Conservation (phyloP, 148 eudicot genomes). For the Rheum nobile region DNA sequence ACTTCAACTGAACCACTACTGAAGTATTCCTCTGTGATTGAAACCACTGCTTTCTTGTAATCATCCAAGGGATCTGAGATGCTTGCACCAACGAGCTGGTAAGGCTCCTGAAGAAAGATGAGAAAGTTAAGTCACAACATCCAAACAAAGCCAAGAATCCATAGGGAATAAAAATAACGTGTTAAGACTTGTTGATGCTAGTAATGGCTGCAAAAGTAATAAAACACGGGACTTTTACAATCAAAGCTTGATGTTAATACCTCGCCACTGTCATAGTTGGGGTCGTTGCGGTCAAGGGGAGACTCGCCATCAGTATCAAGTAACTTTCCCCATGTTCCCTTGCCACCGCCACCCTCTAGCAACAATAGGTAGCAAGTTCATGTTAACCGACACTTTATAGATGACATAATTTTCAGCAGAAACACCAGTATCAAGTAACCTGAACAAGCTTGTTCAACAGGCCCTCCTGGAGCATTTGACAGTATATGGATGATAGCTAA, state of each 20-base stretch:
- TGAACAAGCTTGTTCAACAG: background rate
- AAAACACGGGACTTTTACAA: background rate
- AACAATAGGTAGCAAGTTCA: background rate
- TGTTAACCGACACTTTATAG: background rate
- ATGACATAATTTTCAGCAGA: background rate
- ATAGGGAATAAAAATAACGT: conserved; percentile 1
- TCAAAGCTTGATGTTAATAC: conserved; percentile 18
- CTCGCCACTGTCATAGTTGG: conserved; percentile 95
- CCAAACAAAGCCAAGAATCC: background rate
- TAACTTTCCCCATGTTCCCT: conserved; percentile 95
- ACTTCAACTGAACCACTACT: conserved; percentile 67
- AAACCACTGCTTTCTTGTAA: conserved; percentile 84
- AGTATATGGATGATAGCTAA: background rate
- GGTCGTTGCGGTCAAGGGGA: conserved; percentile 79
- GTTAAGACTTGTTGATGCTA: background rate
- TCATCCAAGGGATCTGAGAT: conserved; percentile 86
- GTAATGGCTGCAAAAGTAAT: background rate
- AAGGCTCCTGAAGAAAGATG: conserved; percentile 57
- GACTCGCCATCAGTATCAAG: conserved; percentile 76
- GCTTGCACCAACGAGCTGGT: conserved; percentile 68
- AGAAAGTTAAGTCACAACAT: background rate
- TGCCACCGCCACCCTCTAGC: conserved; percentile 94
- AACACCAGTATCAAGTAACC: background rate
- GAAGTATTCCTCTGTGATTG: conserved; percentile 85
- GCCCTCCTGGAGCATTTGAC: background rate